Evolutionary conservation across 441 rosid genomes (phyloP), one percentile per base, ranked within the genome.

Genomic region (Corymbia citriodora): DNA sequence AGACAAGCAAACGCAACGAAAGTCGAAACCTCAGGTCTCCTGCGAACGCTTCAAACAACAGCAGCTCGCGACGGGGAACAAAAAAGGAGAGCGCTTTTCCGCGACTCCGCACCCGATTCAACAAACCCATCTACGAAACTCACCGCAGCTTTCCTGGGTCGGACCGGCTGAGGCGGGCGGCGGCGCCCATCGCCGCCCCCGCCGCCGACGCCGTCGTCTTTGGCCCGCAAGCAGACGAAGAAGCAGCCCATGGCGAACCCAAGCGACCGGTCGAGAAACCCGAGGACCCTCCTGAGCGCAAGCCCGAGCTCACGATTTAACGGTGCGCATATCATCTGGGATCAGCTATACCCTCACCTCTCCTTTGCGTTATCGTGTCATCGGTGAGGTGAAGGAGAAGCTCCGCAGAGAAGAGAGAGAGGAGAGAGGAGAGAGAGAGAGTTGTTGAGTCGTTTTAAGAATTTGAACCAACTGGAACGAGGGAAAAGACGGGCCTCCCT

Each of bases 231-330:
- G 92, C 99, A 98, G 19, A 92, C 94, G 59, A 98, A 91, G 92
- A 98, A 96, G 89, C 99, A 97, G 74, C 97, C 96, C 99, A 98
- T 98, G 91, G 94, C 95, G 72, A 90, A 83, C 40, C 95, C 93
- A 48, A 94, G 92, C 85, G 97, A 94, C 68, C 87, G 18, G 89
- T 93, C 94, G 54, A 96, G 63, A 63, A 93, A 93, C 89, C 95
- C 92, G 88, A 95, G 50, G 61, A 89, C 93, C 86, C 93, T 94
- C 93, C 94, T 92, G 88, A 90, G 91, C 88, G 93, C 40, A 2
- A 88, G 61, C 81, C 91, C 87, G 17, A 95, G 87, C 79, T 92
- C 93, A 19, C 93, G 95, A 89, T 90, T 93, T 92, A 96, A 90
- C 91, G 94, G 90, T 87, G 89, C 53, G 91, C 94, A 93, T 79